Conservation (phyloP, 2,329 filamentous ascomycete species). For the Alternaria metachromatica region DNA sequence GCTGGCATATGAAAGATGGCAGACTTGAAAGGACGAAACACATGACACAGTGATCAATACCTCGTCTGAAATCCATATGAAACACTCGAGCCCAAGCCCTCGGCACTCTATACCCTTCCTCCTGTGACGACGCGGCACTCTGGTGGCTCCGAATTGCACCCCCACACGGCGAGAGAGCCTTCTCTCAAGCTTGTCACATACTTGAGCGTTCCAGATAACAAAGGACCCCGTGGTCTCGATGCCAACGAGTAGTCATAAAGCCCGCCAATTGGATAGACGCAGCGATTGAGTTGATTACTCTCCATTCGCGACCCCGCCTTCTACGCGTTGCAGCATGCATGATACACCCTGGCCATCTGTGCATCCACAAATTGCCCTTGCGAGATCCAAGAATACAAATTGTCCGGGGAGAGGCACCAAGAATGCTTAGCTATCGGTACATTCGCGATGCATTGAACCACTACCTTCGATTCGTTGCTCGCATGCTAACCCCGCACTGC, state of each 20-base stretch:
- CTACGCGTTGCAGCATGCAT: conserved; percentile 22
- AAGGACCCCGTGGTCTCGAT: background rate
- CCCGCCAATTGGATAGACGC: background rate
- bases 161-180: background rate
- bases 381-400: conserved; percentile 23
- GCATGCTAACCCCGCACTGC: conserved; percentile 25
- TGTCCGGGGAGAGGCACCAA: conserved; percentile 18
- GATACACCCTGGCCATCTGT: background rate
- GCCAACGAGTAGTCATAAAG: background rate
- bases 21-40: background rate
- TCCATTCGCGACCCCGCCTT: conserved; percentile 20
- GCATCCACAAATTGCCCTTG: conserved; percentile 7
- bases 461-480: conserved; percentile 16
- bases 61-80: background rate
- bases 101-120: background rate
- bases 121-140: background rate
- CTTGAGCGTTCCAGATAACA: background rate
- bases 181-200: background rate
- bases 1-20: background rate
- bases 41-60: background rate
- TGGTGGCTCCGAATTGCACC: background rate
- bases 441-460: conserved; percentile 3
- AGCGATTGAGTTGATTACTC: background rate
- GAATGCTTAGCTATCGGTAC: conserved; percentile 17
- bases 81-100: background rate